Evolutionary conservation across 805 yeast species (phyloP), one percentile per base, ranked within the genome.

Genomic region (Candida taoyuanica): DNA sequence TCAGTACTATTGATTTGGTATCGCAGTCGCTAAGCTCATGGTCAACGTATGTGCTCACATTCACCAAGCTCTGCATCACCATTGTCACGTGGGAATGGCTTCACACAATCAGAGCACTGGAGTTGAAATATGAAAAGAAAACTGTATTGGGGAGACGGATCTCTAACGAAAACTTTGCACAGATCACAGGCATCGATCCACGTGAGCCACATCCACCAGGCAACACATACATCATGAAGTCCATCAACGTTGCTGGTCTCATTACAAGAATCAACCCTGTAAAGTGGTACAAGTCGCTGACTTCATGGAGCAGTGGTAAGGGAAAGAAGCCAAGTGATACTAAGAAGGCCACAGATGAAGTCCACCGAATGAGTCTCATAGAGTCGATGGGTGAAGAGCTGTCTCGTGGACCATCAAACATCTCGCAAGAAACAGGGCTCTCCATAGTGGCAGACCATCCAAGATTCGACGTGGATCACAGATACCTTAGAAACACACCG

Each of bases 81-180:
- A 73, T 79, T 1, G 64, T 75, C 17, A 66, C 77, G 1, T 80
- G 85, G 82, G 86, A 81, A 58, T 77, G 86, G 81, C 57, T 78
- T 8, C 73, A 65, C 49, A 70, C 76, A 31, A 75, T 78, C 29
- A 70, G 73, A 44, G 51, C 65, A 14, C 52, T 73, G 30, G 81
- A 76, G 44, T 65, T 68, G 43, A 58, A 67, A 23, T 56, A 63
- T 20, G 86, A 81, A 44, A 61, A 70, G 34, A 62, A 64, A 45
- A 81, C 81, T 1, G 74, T 82, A 8, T 66, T 81, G 32, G 89
- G 89, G 0, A 65, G 87, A 43, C 67, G 74, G 43, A 70, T 78
- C 23, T 54, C 59, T 1, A 60, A 65, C 34, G 78, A 74, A 34
- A 76, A 72, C 39, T 62, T 59, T 34, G 42, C 46, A 3, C 39